phyloP scores from a whole-genome alignment of 2,329 filamentous ascomycete species.

The Sclerotinia borealis region DNA sequence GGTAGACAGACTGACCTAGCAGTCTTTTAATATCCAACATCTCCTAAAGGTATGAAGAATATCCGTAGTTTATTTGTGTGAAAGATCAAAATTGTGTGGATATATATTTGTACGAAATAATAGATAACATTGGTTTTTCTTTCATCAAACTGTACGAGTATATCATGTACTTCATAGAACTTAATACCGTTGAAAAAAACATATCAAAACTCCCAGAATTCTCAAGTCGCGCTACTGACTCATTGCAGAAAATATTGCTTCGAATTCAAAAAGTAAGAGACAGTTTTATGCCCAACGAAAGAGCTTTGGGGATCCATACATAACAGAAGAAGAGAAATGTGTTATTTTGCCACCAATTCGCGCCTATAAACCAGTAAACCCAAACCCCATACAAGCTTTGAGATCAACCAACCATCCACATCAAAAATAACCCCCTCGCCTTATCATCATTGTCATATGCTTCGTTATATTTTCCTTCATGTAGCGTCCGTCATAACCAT shows the following conservation, averaged over 20 bases:
- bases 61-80: neutral
- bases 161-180: neutral
- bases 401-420: neutral
- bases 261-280: neutral
- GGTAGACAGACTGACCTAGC: no score
- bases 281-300: neutral
- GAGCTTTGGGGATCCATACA: neutral
- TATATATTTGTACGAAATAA: neutral
- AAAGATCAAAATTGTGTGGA: neutral
- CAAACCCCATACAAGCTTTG: neutral
- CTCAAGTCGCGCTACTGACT: neutral
- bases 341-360: neutral
- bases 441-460: neutral
- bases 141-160: neutral
- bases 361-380: neutral
- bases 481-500: neutral
- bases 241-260: neutral
- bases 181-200: neutral
- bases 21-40: no score
- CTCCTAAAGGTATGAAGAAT: neutral
- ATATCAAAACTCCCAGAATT: neutral
- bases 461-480: neutral
- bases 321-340: slow-evolving; percentile 3
- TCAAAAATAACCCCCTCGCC: neutral
- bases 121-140: neutral